These are phyloP conservation scores for Pelagomonas calceolata DNA, from an alignment of 108 stramenopile genomes.

Conservation along the genomic window DNA sequence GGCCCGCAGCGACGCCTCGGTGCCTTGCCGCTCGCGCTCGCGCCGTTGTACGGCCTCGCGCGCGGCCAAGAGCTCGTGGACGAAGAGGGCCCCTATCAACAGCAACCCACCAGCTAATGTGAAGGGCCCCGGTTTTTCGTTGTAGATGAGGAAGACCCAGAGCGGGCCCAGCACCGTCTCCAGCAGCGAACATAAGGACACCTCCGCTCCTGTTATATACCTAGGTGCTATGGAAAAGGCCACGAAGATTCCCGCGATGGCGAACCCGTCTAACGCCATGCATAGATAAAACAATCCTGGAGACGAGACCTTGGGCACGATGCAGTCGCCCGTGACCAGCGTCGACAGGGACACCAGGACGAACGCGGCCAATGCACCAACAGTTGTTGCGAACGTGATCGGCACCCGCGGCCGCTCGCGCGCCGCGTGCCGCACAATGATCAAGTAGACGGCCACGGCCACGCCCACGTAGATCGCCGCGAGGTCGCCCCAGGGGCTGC, in stretches of 20 bases:
- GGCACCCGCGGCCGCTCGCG: neutral
- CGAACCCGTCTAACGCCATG: neutral
- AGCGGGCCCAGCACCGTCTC: slow-evolving; percentile 15
- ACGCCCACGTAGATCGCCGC: slow-evolving; percentile 6
- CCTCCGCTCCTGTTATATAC: slow-evolving; percentile 13
- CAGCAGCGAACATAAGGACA: slow-evolving; percentile 10
- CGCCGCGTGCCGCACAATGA: slow-evolving; percentile 5
- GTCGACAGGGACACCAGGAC: neutral
- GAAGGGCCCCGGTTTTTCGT: slow-evolving; percentile 2
- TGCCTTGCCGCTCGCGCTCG: no score
- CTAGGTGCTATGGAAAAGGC: slow-evolving; percentile 10
- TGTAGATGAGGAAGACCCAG: slow-evolving; percentile 12
- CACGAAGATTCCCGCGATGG: slow-evolving; percentile 2
- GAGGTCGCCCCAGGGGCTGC: slow-evolving; percentile 1
- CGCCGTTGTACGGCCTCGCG: no score
- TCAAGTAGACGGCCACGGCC: slow-evolving; percentile 1
- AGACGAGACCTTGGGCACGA: slow-evolving; percentile 1
- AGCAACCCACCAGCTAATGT: slow-evolving; percentile 15
- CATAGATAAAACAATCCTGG: slow-evolving; percentile 1
- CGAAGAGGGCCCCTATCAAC: slow-evolving; percentile 6
- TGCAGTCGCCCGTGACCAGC: neutral
- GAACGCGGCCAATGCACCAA: neutral
- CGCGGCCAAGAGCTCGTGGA: slow-evolving; percentile 3
- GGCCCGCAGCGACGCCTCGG: no score
- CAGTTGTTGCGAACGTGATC: slow-evolving; percentile 1